Base-by-base conservation (phyloP, 2,329 filamentous ascomycete species). In the Botryotinia globosa region DNA sequence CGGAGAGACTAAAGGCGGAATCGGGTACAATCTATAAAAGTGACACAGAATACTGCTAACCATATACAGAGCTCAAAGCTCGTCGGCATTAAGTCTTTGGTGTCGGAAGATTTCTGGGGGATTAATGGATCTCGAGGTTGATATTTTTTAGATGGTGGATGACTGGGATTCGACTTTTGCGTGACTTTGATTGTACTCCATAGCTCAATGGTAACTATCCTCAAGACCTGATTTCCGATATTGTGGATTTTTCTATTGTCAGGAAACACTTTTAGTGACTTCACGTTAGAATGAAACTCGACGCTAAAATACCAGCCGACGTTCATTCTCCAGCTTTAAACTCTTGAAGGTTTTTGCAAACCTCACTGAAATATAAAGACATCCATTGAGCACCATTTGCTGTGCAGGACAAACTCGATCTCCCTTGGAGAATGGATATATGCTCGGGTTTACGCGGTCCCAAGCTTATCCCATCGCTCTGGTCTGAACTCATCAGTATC, bases 401-500 rank as follows among this genome's bases (percentile, higher is more conserved):
- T 72, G 69, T 1, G 59, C 69, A 16, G 39, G 56, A 70, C 69
- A 68, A 12, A 72, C 29, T 45, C 56, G 29, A 22, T 16, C 8
- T 25, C 58, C 44, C 7, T 20, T n/a, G 5, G 39, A 29, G 14
- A 73, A 73, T 1, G 56, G 66, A 73, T 61, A 2, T 70, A 59
- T 1, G 34, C 34, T 42, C n/a, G n/a, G 2, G 22, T 7, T 34
- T 59, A n/a, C 9, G 10, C 34, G 0, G 22, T 12, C 44, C 62
- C 63, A 44, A 75, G 45, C 54, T 81, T 37, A 81, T 80, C 45
- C 82, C 82, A 84, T 29, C 82, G 72, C 73, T 83, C 82, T 0
- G 82, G 82, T 14, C 75, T 75, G 71, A 83, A 83, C n/a, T 81
- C 78, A 32, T 82, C 78, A 4, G 80, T 77, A 42, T 82, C 79